Conservation (phyloP, 192 early-diverging fungal genomes). For the Mortierella alpina region DNA sequence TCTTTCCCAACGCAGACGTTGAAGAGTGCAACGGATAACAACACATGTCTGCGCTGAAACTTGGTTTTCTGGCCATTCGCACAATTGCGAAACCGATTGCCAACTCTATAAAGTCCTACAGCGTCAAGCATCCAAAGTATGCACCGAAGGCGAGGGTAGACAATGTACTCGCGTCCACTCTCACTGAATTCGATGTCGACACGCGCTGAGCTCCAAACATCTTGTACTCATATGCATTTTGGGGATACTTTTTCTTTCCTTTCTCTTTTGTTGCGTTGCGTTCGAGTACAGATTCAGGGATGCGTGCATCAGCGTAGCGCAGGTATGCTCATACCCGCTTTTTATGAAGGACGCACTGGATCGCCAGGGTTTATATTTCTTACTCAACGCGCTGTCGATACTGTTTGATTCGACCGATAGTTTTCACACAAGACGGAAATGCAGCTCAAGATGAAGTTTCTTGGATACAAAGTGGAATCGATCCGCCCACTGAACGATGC, state of each 20-base stretch:
- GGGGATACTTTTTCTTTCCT: not conserved
- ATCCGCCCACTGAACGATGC: slow-evolving; percentile 84
- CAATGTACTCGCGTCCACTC: no score
- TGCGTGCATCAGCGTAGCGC: slow-evolving; percentile 81
- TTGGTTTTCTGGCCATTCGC: slow-evolving; percentile 69
- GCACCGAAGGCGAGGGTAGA: not conserved
- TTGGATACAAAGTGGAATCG: slow-evolving; percentile 79
- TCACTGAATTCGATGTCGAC: no score
- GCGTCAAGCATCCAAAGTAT: slow-evolving; percentile 62
- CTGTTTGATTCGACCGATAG: slow-evolving; percentile 12
- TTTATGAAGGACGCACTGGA: not conserved
- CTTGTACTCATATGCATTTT: no score
- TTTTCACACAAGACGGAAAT: slow-evolving; percentile 81
- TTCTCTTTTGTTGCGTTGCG: not conserved
- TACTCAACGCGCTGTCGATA: no score
- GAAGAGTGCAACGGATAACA: not conserved
- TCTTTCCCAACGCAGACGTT: no score
- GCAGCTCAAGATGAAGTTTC: slow-evolving; percentile 83
- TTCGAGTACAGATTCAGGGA: slow-evolving; percentile 60
- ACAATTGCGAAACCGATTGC: slow-evolving; percentile 74
- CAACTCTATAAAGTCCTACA: slow-evolving; percentile 56
- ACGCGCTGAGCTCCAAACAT: no score
- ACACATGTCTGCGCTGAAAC: slow-evolving; percentile 72
- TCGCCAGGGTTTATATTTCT: not conserved
- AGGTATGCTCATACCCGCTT: slow-evolving; percentile 46